phyloP scores from a whole-genome alignment of 1,284 basidiomycete genomes.

The Leccinum solheimii region DNA sequence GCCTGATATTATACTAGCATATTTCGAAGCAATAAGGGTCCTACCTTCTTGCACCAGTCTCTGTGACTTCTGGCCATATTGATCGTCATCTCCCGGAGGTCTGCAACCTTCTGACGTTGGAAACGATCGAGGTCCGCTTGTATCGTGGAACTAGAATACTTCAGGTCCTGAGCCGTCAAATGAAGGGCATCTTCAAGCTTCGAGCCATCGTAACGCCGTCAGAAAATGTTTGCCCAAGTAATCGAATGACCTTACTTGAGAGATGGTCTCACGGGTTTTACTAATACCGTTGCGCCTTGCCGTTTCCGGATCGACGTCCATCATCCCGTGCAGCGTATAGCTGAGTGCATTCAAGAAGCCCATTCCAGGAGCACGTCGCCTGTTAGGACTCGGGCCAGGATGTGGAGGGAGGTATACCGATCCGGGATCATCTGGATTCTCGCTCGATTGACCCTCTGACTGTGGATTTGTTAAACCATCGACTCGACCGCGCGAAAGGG shows the following conservation, averaged over 20 bases:
- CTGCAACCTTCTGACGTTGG: slow-evolving; percentile 97
- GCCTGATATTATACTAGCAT: slow-evolving; percentile 15
- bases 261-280: slow-evolving; percentile 92
- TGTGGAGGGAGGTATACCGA: slow-evolving; percentile 67
- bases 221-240: slow-evolving; percentile 16
- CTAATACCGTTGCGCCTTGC: slow-evolving; percentile 91
- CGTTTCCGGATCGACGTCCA: slow-evolving; percentile 97
- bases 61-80: slow-evolving; percentile 88
- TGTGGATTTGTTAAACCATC: slow-evolving; percentile 28
- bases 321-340: slow-evolving; percentile 95
- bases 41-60: slow-evolving; percentile 94
- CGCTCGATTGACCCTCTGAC: slow-evolving; percentile 36
- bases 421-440: slow-evolving; percentile 36
- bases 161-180: slow-evolving; percentile 87
- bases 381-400: slow-evolving; percentile 68
- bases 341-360: slow-evolving; percentile 91
- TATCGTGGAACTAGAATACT: slow-evolving; percentile 94
- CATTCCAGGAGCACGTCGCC: slow-evolving; percentile 70
- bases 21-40: slow-evolving; percentile 14
- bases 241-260: slow-evolving; percentile 61
- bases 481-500: slow-evolving; percentile 63
- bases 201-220: slow-evolving; percentile 18
- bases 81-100: slow-evolving; percentile 90
- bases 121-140: slow-evolving; percentile 98
- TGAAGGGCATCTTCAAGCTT: slow-evolving; percentile 93